phyloP scores from a whole-genome alignment of 2,329 filamentous ascomycete genomes.

The Calonectria multiphialidica region DNA sequence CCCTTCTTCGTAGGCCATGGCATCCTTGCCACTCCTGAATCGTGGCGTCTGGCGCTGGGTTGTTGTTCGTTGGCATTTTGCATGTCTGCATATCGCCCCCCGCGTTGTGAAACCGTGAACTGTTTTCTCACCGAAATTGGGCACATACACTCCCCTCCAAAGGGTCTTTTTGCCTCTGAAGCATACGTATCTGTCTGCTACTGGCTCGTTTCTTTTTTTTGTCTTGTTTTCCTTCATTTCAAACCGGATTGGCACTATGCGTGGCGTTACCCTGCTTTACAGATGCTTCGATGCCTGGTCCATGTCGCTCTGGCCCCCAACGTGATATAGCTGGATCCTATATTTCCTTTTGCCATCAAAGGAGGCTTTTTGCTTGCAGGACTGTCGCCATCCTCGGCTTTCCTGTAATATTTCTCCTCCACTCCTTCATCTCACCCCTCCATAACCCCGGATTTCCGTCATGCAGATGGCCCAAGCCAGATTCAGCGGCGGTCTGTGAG shows the following conservation, averaged over 20 bases:
- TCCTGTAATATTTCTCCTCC: slow-evolving; percentile 1
- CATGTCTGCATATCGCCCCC: slow-evolving; percentile 13
- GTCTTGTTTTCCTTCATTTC: not conserved
- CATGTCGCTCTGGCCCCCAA: slow-evolving; percentile 26
- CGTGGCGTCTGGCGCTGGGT: not conserved
- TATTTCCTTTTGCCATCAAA: slow-evolving; percentile 18
- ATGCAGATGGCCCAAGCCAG: slow-evolving; percentile 29
- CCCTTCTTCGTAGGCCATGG: not conserved
- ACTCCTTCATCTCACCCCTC: slow-evolving; percentile 25
- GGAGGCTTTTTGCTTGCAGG: not conserved
- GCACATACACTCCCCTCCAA: not conserved
- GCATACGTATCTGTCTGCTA: slow-evolving; percentile 30
- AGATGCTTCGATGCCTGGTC: slow-evolving; percentile 7
- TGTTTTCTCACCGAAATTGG: slow-evolving; percentile 17
- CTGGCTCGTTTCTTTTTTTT: slow-evolving; percentile 9
- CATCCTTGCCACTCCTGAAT: not conserved
- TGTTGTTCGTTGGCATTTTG: slow-evolving; percentile 22
- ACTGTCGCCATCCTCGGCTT: slow-evolving; percentile 27
- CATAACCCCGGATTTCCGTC: slow-evolving; percentile 34
- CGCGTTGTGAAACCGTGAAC: slow-evolving; percentile 25
- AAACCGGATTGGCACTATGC: slow-evolving; percentile 1
- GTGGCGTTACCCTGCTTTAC: slow-evolving; percentile 10
- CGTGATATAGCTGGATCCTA: slow-evolving; percentile 13
- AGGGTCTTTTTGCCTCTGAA: not conserved
- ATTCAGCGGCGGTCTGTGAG: slow-evolving; percentile 27